Evolutionary conservation across 2,329 filamentous ascomycete species (phyloP).

Genomic region (Metarhizium sp.): DNA sequence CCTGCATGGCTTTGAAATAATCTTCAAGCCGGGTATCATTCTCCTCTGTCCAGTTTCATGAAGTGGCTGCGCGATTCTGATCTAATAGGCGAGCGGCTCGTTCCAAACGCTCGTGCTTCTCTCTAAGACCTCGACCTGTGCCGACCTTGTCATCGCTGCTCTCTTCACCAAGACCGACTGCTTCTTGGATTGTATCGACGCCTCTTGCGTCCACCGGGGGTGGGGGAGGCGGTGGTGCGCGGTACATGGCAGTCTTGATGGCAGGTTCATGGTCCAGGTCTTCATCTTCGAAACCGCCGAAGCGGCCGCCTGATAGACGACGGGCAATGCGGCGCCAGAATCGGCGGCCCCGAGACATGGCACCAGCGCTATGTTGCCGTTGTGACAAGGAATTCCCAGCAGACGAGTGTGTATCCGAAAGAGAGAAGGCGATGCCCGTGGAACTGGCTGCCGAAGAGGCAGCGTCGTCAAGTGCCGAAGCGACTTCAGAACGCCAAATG

Average conservation of each 20-base stretch:
- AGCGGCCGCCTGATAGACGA: conserved; percentile 10
- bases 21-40: neutral
- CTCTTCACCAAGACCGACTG: conserved; percentile 12
- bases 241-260: conserved; percentile 28
- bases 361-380: neutral
- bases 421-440: conserved; percentile 9
- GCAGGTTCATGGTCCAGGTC: conserved; percentile 7
- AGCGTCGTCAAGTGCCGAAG: conserved; percentile 21
- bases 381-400: neutral
- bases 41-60: neutral
- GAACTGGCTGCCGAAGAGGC: conserved; percentile 16
- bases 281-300: conserved; percentile 7
- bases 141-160: conserved; percentile 13
- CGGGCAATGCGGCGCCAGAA: conserved; percentile 14
- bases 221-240: conserved; percentile 8
- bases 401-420: conserved; percentile 10
- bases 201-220: conserved; percentile 4
- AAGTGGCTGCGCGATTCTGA: conserved; percentile 10
- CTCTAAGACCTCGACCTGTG: conserved; percentile 18
- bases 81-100: conserved; percentile 30
- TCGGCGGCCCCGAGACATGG: conserved; percentile 12
- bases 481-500: conserved; percentile 42
- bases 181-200: conserved; percentile 13
- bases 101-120: conserved; percentile 29
- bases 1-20: neutral